Evolutionary conservation across 1,284 basidiomycete species (phyloP).

Genomic region (Tranzscheliella williamsii): DNA sequence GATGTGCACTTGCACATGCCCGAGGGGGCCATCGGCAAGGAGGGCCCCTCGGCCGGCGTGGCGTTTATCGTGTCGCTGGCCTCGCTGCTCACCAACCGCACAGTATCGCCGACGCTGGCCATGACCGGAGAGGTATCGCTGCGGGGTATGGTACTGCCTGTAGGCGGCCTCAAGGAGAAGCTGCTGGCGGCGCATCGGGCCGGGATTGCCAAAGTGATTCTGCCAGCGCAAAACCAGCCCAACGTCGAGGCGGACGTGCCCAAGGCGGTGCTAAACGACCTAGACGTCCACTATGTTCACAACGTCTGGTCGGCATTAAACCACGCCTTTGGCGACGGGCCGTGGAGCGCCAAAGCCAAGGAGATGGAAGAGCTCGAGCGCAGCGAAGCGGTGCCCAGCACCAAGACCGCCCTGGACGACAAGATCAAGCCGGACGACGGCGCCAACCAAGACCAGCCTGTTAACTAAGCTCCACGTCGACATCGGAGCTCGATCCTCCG

Average conservation of each 20-base stretch:
- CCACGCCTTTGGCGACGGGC: constrained; percentile 57
- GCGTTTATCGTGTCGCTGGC: constrained; percentile 90
- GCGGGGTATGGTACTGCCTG: constrained; percentile 58
- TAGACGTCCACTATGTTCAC: constrained; percentile 58
- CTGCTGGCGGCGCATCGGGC: constrained; percentile 58
- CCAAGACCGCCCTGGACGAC: constrained; percentile 4
- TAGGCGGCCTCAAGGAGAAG: constrained; percentile 60
- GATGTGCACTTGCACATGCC: constrained; percentile 62
- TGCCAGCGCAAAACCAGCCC: constrained; percentile 58
- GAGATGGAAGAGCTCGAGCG: constrained; percentile 48
- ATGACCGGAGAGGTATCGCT: constrained; percentile 61
- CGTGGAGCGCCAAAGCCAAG: constrained; percentile 49
- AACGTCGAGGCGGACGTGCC: constrained; percentile 60
- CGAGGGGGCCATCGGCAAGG: constrained; percentile 88
- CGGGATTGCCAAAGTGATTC: constrained; percentile 53
- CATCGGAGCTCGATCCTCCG: too few relatives aligned
- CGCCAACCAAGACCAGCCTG: constrained; percentile 42
- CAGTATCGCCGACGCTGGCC: constrained; percentile 52
- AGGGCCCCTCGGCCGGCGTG: constrained; percentile 93
- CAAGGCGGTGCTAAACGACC: constrained; percentile 51
- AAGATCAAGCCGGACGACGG: constrained; percentile 35
- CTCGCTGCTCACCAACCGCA: constrained; percentile 69
- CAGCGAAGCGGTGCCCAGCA: constrained; percentile 7
- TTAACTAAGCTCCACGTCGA: constrained; percentile 16
- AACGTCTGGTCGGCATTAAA: constrained; percentile 59